phyloP scores from a whole-genome alignment of 176 grass and related monocot genomes.

The Triticum dicoccoides region DNA sequence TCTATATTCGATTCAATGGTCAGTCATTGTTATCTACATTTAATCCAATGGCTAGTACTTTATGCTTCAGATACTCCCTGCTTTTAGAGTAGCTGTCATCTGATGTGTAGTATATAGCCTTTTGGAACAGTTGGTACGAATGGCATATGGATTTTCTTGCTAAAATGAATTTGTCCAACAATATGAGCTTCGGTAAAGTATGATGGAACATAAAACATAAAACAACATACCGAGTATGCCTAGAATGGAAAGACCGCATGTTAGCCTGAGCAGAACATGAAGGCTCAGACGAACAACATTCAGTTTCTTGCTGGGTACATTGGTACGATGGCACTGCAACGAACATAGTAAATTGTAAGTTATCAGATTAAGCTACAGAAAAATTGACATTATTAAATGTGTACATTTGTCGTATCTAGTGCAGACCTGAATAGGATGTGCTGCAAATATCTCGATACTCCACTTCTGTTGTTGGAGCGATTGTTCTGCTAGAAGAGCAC shows the following conservation, averaged over 20 bases:
- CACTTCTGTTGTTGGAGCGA: slow-evolving; percentile 64
- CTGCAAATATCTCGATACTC: slow-evolving; percentile 86
- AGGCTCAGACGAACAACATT: slow-evolving; percentile 77
- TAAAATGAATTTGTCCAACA: not conserved
- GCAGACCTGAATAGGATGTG: slow-evolving; percentile 72
- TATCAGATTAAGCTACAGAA: slow-evolving; percentile 25
- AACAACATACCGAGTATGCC: slow-evolving; percentile 63
- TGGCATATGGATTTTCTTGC: not conserved
- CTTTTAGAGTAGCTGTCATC: not conserved
- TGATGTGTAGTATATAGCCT: not conserved
- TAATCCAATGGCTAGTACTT: not conserved
- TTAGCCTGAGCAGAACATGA: slow-evolving; percentile 71
- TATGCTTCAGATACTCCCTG: not conserved
- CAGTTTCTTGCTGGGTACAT: slow-evolving; percentile 59
- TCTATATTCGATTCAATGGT: slow-evolving; percentile 4
- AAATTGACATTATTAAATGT: slow-evolving; percentile 13
- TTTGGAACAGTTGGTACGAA: not conserved
- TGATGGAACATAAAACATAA: slow-evolving; percentile 4
- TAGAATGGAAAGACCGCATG: slow-evolving; percentile 62
- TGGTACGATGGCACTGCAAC: slow-evolving; percentile 68
- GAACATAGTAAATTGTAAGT: slow-evolving; percentile 1
- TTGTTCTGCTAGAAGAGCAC: slow-evolving; percentile 62
- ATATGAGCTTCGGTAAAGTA: not conserved
- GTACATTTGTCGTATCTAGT: slow-evolving; percentile 11
- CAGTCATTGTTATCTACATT: not conserved